Base-by-base conservation (phyloP, 1,139 yeast genomes). In the Debaryomyces sp. region DNA sequence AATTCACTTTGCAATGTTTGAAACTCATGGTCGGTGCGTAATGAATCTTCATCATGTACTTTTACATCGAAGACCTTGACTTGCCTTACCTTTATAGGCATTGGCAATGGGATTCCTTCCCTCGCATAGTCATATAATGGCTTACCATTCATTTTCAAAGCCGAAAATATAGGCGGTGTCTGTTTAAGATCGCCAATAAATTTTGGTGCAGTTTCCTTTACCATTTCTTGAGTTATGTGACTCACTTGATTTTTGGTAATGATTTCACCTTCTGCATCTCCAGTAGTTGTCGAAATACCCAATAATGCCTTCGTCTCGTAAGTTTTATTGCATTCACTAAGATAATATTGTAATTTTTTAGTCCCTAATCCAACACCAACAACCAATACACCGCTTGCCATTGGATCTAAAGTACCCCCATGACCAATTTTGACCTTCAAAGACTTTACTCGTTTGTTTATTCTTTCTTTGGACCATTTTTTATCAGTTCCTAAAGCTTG, bases 391-490 rank as follows among this genome's bases (percentile, higher is more conserved):
- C 99, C 99, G 27, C 91, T 84, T 0, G 99, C 99, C 49, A 90
- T 68, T 0, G 98, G 98, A 62, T 95, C 99, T 41, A 95, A 74
- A 0, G 99, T 94, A 6, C 99, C 99, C 6, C 99, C 99, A 67
- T 95, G 99, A 1, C 99, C 99, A 73, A 94, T 87, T 62, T 95
- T 94, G 27, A 92, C 82, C 59, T 84, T 84, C n/a, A 80, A 68
- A 45, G 75, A 71, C 42, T 78, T 69, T 30, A 78, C 71, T 47
- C 77, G 77, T 50, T 82, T 77, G 48, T 56, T 75, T 58, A 68
- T 77, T 63, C 65, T 70, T 60, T 64, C 69, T 67, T 55, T 74
- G 64, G 70, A 73, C 78, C 70, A 78, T 65, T 67, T 80, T 66
- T 55, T 77, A 71, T 58, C 82, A 64, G 66, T 76, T 63, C 59